Base-by-base conservation (phyloP, 305 asterid genomes). In the Solanum hybrid region DNA sequence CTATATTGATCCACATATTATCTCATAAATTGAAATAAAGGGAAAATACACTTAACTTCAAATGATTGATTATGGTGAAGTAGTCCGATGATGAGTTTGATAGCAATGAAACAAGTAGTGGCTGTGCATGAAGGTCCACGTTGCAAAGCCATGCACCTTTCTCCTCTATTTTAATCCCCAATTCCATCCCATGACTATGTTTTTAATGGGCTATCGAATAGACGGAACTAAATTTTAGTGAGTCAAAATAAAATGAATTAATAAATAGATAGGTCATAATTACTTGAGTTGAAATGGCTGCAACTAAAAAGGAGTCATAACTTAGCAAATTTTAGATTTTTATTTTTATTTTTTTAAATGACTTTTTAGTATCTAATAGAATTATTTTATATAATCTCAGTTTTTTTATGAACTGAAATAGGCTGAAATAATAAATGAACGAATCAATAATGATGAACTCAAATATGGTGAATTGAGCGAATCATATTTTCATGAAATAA, bases 61-160 rank as follows among this genome's bases (percentile, higher is more conserved):
- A 26, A 36, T 78, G 31, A 78, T 78, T 78, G 5, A 78, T n/a
- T 78, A 35, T 35, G 56, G 32, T 78, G 51, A 22, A 78, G 24
- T 78, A 78, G 85, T 36, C 60, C 85, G 19, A 78, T n/a, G 12
- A 78, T 14, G 26, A 80, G 86, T 40, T 80, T 12, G 8, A 40
- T 13, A 26, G 2, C 11, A 14, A 40, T 81, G 86, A 40, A 24
- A 40, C 3, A 40, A 79, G 26, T 45, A 29, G 87, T 82, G 40
- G 87, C 73, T 82, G 38, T 82, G 73, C 87, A 82, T 82, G 87
- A 82, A 45, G 73, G 29, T 29, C 73, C 87, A 82, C 71, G 87
- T 82, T 45, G 73, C 87, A 29, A 29, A 3, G 87, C 73, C 87
- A 82, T 82, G 87, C 87, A 82, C 87, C 87, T 82, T 45, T 82